Evolutionary conservation across 169 alveolate species (phyloP), one percentile per base, ranked within the genome.

Genomic region (Plasmodium knowlesi): DNA sequence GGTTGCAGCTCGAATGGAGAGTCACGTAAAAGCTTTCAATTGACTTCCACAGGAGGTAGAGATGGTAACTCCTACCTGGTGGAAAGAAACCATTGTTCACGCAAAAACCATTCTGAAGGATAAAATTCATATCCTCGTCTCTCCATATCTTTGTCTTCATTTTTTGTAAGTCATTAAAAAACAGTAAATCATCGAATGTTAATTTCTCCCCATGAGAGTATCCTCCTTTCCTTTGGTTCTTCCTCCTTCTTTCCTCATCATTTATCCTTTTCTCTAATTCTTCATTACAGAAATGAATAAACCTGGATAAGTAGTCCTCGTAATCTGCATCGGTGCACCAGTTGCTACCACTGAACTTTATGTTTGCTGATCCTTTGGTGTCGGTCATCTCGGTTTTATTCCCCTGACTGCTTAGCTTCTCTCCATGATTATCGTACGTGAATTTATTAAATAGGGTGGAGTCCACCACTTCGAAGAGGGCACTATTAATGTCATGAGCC

Each of bases 31-130:
- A 88, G 34, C 61, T 19, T 10, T 90, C 92, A 5, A 90, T 81
- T 0, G 95, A 80, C 54, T 81, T 90, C 95, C 95, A 90, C 43
- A 90, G 28, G 0, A 90, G 12, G 41, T 14, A 43, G 22, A 81
- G 76, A 43, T 90, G 84, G 16, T 53, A 81, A 16, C 37, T 46
- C 37, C 83, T 71, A 1, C 39, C 57, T 5, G 67, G 12, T 6
- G 43, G 37, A 1, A 53, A 5, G n/a, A 43, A 50, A 10, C 43
- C 22, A 8, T 0, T 53, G 80, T 46, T 53, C 2, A 46, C n/a
- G n/a, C 16, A 32, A n/a, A 78, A 57, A 32, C 16, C 71, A 22
- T 88, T 76, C 46, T 78, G 94, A 14, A 78, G 19, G 16, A 67
- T 12, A 32, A 19, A 9, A 32, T 28, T 70, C 71, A 67, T 19